Evolutionary conservation across 208 protist genomes (phyloP), one percentile per base, ranked within the genome.

Genomic region (Crithidia sp.): DNA sequence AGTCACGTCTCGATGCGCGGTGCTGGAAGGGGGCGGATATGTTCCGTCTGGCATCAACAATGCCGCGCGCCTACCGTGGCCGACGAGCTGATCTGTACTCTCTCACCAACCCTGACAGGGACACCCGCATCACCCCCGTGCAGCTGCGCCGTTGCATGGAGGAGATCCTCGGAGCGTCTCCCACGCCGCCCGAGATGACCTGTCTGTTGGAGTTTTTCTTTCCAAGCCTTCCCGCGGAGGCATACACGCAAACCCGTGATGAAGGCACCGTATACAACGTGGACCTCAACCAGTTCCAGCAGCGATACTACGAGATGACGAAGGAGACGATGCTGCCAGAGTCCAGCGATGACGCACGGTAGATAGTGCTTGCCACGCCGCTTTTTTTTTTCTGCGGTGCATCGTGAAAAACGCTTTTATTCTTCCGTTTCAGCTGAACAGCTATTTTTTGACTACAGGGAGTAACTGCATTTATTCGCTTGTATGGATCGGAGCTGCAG

Each of bases 31-130:
- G 82, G 41, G 68, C 74, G 45, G 88, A 94, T 53, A 97, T 98
- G 87, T 98, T 98, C 67, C 90, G 91, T 14, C 76, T 96, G 36
- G 86, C 89, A 41, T 94, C 90, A 10, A 96, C 90, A 50, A 95
- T 94, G 87, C 92, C 91, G 6, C 82, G 91, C 13, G 89, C 90
- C 36, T 95, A 95, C 72, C 67, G 81, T 13, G 82, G 81, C 28
- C 81, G 83, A 7, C 72, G 86, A 14, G 84, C 84, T 4, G 86
- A 95, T 56, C 76, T 96, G 43, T 81, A 88, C 58, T 85, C 86
- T 10, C 69, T 98, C 58, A 85, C 84, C 53, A 95, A 96, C 71
- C 85, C 86, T 10, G 71, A 85, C 17, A 80, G 83, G 47, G 95
- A 98, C 66, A 83, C 91, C 44, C 64, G 86, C 71, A 85, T 98